These are phyloP conservation scores for Colletotrichum nymphaeae DNA, from an alignment of 2,329 filamentous ascomycete genomes.

Conservation along the genomic window DNA sequence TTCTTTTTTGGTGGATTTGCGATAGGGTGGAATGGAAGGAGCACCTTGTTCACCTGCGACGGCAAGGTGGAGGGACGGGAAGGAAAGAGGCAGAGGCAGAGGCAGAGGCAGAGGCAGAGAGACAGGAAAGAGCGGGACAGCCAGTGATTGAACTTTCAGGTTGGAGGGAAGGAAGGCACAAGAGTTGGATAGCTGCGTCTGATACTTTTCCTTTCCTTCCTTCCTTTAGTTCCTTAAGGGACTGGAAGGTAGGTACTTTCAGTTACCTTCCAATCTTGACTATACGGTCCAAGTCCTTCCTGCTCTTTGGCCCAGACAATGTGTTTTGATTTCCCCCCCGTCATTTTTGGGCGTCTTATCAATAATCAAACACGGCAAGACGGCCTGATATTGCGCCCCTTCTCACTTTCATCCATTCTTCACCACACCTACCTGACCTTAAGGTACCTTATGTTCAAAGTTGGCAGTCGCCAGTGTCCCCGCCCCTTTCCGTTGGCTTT, in stretches of 20 bases:
- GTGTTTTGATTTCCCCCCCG: no score
- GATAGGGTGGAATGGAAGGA: neutral
- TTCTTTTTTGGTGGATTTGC: neutral
- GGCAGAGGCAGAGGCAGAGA: neutral
- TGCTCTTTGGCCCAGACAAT: neutral
- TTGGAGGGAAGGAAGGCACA: neutral
- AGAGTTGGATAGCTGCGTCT: neutral
- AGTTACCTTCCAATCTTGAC: neutral
- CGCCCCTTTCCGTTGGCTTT: neutral
- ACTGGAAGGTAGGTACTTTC: neutral
- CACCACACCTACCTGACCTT: neutral
- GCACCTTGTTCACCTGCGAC: neutral
- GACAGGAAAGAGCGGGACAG: neutral
- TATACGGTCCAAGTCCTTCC: neutral
- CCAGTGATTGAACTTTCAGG: neutral
- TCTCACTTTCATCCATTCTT: neutral
- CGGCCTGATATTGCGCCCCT: neutral
- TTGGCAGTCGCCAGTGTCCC: neutral
- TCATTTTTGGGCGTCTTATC: neutral
- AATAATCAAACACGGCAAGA: neutral
- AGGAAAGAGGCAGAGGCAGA: neutral
- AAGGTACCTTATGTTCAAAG: no score
- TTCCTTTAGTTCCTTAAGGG: neutral
- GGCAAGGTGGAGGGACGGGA: neutral
- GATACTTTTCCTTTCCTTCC: neutral